These are phyloP conservation scores for Rhizoclosmatium sp. DNA, from an alignment of 192 early-diverging fungal species.

Conservation along the genomic window DNA sequence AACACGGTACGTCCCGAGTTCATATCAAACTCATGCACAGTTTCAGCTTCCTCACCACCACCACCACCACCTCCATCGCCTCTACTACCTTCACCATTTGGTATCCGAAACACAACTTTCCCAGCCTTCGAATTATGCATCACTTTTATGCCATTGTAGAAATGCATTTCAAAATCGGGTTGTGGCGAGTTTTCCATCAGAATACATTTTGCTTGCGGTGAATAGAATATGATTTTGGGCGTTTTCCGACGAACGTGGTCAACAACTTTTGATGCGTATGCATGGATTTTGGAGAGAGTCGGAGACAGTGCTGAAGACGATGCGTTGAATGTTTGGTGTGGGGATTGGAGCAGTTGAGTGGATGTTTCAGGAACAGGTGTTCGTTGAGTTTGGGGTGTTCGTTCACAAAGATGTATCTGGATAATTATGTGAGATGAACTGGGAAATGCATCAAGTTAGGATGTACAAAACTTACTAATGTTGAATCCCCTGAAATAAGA, in stretches of 20 bases:
- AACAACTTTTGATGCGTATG: constrained; percentile 60
- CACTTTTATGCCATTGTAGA: constrained; percentile 70
- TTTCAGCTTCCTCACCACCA: background rate
- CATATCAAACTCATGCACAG: background rate
- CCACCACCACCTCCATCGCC: background rate
- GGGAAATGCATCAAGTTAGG: background rate
- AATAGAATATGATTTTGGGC: constrained; percentile 69
- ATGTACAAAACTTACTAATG: constrained; percentile 16
- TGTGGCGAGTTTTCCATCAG: constrained; percentile 74
- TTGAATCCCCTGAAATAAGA: constrained; percentile 44
- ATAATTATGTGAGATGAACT: background rate
- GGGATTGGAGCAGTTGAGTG: constrained; percentile 1
- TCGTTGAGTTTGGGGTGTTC: background rate
- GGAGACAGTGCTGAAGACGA: background rate
- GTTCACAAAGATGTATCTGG: constrained; percentile 44
- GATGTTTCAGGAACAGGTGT: background rate
- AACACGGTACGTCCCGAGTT: background rate
- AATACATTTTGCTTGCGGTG: constrained; percentile 74
- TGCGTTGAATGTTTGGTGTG: background rate
- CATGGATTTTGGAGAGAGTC: constrained; percentile 11
- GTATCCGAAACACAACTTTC: background rate
- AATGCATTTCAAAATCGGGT: constrained; percentile 67
- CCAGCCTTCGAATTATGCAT: constrained; percentile 36
- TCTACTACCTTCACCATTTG: constrained; percentile 4
- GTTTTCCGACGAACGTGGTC: constrained; percentile 66